A percentile compares a stretch with the other conserved stretches of the same genome.
These are phyloP conservation scores for Kodamaea plutei DNA, from an alignment of 1,139 yeast species.

Conservation along the genomic window DNA sequence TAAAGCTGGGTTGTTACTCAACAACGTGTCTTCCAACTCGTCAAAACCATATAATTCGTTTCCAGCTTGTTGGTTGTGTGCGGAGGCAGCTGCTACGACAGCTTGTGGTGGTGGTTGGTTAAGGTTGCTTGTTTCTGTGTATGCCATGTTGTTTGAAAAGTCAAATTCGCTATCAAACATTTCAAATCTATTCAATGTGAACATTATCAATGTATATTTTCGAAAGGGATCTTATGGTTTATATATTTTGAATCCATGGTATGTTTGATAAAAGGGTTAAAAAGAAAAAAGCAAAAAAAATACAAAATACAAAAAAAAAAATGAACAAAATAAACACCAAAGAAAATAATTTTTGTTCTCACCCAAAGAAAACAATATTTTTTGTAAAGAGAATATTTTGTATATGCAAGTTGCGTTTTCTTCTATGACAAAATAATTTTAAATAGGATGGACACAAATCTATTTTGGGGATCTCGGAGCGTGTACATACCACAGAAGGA, in stretches of 20 bases:
- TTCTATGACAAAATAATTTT: too few species aligned
- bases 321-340: too few species aligned
- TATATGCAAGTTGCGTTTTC: too few species aligned
- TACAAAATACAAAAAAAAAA: too few species aligned
- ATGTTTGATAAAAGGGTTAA: conserved; percentile 4
- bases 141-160: neutral
- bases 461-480: too few species aligned
- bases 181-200: conserved; percentile 16
- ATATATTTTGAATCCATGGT: conserved; percentile 3
- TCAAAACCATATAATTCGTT: conserved; percentile 1
- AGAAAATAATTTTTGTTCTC: neutral
- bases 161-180: conserved; percentile 16
- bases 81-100: too few species aligned
- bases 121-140: neutral
- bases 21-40: conserved; percentile 1
- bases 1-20: neutral
- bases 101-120: neutral
- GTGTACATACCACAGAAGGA: too few species aligned
- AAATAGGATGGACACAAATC: too few species aligned
- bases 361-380: neutral
- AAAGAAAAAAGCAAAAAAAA: neutral
- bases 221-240: conserved; percentile 3
- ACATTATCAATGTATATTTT: too few species aligned
- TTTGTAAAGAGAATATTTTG: too few species aligned
- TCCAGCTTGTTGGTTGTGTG: neutral